phyloP scores from a whole-genome alignment of 306 rosid species.

The Cucumis sativus region DNA sequence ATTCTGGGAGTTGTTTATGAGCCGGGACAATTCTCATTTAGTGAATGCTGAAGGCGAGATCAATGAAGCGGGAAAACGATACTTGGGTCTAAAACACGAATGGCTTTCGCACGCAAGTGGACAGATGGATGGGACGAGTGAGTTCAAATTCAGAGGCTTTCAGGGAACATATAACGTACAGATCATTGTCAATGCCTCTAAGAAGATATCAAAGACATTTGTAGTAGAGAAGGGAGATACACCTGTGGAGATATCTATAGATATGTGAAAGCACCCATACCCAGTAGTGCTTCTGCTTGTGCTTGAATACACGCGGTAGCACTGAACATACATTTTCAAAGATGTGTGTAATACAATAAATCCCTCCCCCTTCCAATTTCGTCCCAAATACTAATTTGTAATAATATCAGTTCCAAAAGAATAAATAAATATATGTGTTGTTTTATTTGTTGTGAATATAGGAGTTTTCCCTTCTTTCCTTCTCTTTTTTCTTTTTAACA shows the following conservation, averaged over 20 bases:
- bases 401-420: no score
- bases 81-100: slow-evolving; percentile 53
- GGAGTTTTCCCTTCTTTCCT: no score
- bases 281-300: neutral
- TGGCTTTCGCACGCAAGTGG: slow-evolving; percentile 65
- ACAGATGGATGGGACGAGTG: slow-evolving; percentile 35
- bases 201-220: slow-evolving; percentile 47
- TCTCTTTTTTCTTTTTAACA: no score
- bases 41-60: slow-evolving; percentile 81
- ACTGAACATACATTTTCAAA: no score
- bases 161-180: slow-evolving; percentile 59
- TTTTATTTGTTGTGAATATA: no score
- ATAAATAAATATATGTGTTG: no score
- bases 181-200: slow-evolving; percentile 21
- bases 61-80: slow-evolving; percentile 70
- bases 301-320: no score
- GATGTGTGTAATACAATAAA: no score
- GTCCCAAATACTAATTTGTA: no score
- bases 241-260: slow-evolving; percentile 39
- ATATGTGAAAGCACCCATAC: slow-evolving; percentile 14
- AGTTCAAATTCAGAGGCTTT: slow-evolving; percentile 62
- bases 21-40: slow-evolving; percentile 56
- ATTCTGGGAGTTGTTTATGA: slow-evolving; percentile 87
- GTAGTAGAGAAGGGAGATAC: slow-evolving; percentile 66
- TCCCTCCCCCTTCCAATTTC: no score